Percentiles rank a stretch among this genome's conserved stretches.
These are phyloP conservation scores for Fermentozyma sake DNA, from an alignment of 1,139 yeast species.

Conservation along the genomic window DNA sequence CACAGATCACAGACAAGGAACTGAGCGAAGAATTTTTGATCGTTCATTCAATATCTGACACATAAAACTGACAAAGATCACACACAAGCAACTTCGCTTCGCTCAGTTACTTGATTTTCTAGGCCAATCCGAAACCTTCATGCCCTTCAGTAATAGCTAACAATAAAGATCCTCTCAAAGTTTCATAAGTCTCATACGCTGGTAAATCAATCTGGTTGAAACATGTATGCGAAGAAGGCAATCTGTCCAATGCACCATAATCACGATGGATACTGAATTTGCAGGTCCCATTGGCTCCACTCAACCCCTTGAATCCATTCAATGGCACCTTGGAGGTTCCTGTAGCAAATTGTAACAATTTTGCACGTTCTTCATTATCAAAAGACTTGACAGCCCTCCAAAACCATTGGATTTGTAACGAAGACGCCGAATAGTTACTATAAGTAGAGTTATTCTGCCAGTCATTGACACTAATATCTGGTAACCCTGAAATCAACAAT, in stretches of 20 bases:
- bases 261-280: constrained; percentile 90
- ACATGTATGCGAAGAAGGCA: constrained; percentile 96
- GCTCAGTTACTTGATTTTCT: too few relatives aligned
- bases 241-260: constrained; percentile 77
- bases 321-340: constrained; percentile 97
- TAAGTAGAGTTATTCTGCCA: constrained; percentile 89
- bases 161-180: constrained; percentile 73
- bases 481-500: constrained; percentile 86
- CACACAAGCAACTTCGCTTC: too few relatives aligned
- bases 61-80: too few relatives aligned
- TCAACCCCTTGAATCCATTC: constrained; percentile 86
- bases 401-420: constrained; percentile 92
- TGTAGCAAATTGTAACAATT: constrained; percentile 89
- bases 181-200: constrained; percentile 84
- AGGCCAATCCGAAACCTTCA: constrained; percentile 92
- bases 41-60: too few relatives aligned
- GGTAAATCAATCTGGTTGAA: constrained; percentile 94
- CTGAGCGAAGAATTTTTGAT: too few relatives aligned
- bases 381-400: constrained; percentile 98
- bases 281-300: constrained; percentile 83
- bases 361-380: constrained; percentile 92
- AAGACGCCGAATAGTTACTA: constrained; percentile 77
- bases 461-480: constrained; percentile 92
- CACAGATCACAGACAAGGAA: too few relatives aligned
- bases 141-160: constrained; percentile 92